Evolutionary conservation across 495 filamentous ascomycete species (phyloP), one percentile per base, ranked within the genome.

Genomic region (Tetracladium marchalianum): DNA sequence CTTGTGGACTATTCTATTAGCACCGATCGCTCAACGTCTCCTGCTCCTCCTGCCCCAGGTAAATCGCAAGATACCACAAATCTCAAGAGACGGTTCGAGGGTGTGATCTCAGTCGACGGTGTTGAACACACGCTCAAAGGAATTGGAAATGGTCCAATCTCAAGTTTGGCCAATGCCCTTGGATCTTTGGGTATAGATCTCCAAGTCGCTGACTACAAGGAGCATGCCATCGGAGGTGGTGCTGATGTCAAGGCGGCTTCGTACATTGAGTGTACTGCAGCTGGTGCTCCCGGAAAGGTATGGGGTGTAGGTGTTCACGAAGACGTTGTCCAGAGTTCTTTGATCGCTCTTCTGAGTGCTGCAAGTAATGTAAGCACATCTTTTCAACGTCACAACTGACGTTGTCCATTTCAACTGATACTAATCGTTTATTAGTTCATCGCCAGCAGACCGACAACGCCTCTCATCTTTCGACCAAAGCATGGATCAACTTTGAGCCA

Each of bases 291-390:
- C 27, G 68, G 84, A 45, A 81, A 74, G 54, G 87, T 95, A 10
- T 98, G 92, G 93, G 92, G 92, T 53, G 87, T 98, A 16, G 92
- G 90, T 41, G 87, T 98, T 51, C 87, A 96, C 62, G 82, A 90
- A 56, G 92, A 98, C 67, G 85, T 93, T 33, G 88, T 94, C 11
- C 88, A 95, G 66, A 87, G 86, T 54, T 88, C 81, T 64, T 73
- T 98, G 60, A 86, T 90, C 61, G 90, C 92, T 35, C 71, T 97
- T 38, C 69, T 98, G 57, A 81, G 79, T 45, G 92, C 92, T 31
- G 92, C 92, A 31, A 85, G 78, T 68, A 92, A 84, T 55, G 90
- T 92, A 75, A 77, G 85, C 75, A 33, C 40, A 13, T 16, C 17
- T 15, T 43, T 46, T 36, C 24, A 16, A 24, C 31, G 2, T 22